Conservation (phyloP, 768 basidiomycete species). For the Mycena polygramma region DNA sequence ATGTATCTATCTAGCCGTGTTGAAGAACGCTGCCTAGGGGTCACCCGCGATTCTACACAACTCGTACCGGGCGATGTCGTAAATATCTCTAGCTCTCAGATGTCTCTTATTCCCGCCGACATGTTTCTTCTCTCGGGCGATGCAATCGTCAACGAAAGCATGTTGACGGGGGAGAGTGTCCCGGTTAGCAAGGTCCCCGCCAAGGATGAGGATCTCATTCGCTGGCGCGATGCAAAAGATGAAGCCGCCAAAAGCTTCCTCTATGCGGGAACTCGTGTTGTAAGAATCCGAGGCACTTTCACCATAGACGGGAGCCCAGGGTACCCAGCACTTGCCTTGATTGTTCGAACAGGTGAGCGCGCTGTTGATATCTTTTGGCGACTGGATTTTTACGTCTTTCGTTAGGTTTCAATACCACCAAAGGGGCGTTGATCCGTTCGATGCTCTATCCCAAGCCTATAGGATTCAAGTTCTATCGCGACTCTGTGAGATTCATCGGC, state of each 20-base stretch:
- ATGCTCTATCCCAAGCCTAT: constrained; percentile 99
- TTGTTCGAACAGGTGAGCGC: constrained; percentile 83
- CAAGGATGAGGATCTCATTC: constrained; percentile 80
- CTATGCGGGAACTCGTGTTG: constrained; percentile 91
- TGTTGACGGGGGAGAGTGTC: constrained; percentile 99
- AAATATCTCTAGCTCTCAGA: constrained; percentile 83
- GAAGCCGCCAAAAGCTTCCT: constrained; percentile 88
- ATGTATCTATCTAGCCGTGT: constrained; percentile 10
- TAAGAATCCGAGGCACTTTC: constrained; percentile 81
- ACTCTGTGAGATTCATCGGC: constrained; percentile 90
- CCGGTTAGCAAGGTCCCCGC: constrained; percentile 93
- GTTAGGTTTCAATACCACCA: constrained; percentile 95
- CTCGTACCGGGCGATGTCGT: constrained; percentile 95
- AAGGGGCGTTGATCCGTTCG: constrained; percentile 94
- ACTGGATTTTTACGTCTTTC: constrained; percentile 11
- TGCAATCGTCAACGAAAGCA: constrained; percentile 98
- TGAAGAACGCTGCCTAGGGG: constrained; percentile 63
- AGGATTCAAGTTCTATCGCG: constrained; percentile 98
- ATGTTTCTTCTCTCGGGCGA: constrained; percentile 94
- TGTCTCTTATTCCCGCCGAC: constrained; percentile 88
- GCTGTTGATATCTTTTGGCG: background rate
- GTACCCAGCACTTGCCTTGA: constrained; percentile 81
- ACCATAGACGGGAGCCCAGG: constrained; percentile 64
- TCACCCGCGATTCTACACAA: constrained; percentile 75
- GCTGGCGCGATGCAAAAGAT: constrained; percentile 78